Evolutionary conservation across 2,329 filamentous ascomycete species (phyloP).

Genomic region (Talaromyces sp.): DNA sequence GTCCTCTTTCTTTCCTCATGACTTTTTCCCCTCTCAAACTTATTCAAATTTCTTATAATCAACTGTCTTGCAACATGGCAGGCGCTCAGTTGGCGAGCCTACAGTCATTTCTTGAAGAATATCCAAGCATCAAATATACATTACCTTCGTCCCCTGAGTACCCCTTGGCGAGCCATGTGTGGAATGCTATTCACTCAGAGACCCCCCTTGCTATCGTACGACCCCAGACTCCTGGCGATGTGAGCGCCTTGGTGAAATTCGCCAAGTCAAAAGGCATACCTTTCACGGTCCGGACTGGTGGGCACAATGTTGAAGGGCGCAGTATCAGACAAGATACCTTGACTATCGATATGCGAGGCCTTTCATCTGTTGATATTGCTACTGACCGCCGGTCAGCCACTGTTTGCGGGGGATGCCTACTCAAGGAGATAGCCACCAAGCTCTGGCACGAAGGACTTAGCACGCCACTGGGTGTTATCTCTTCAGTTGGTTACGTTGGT

Average conservation of each 20-base stretch:
- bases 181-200: too few species aligned
- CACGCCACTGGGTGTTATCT: constrained; percentile 19
- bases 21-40: too few species aligned
- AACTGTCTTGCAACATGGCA: too few species aligned
- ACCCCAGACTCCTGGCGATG: constrained; percentile 23
- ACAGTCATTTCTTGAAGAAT: too few species aligned
- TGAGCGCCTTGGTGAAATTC: constrained; percentile 19
- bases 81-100: too few species aligned
- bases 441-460: constrained; percentile 27
- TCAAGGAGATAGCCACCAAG: constrained; percentile 22
- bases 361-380: constrained; percentile 27
- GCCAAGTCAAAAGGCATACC: constrained; percentile 16
- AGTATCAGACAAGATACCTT: constrained; percentile 27
- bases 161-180: too few species aligned
- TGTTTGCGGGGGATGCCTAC: constrained; percentile 34
- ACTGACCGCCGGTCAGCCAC: constrained; percentile 25
- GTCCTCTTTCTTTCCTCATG: too few species aligned
- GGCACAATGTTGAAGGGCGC: constrained; percentile 32
- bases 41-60: too few species aligned
- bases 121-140: too few species aligned
- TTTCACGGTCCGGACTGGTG: constrained; percentile 30
- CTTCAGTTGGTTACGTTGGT: constrained; percentile 32
- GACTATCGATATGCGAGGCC: constrained; percentile 35
- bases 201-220: constrained; percentile 22
- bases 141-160: too few species aligned